Conservation (phyloP, 2,329 filamentous ascomycete species). For the Botrytis hyacinthi region DNA sequence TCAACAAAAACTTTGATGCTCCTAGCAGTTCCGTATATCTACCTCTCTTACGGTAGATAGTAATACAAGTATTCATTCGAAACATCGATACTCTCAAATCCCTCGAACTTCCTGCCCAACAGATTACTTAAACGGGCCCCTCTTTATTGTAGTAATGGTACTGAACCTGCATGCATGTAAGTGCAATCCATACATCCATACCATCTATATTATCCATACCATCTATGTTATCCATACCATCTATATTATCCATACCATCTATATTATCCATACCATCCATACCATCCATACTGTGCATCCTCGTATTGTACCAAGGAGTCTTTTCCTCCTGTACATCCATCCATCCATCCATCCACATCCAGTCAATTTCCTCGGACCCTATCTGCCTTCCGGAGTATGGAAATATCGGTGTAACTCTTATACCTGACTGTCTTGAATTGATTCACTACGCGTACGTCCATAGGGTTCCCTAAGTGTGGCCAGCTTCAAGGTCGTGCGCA, state of each 20-base stretch:
- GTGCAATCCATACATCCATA: neutral
- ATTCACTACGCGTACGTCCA: slow-evolving; percentile 4
- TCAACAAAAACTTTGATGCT: neutral
- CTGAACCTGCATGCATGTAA: slow-evolving; percentile 20
- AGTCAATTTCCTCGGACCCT: slow-evolving; percentile 10
- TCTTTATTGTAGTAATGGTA: neutral
- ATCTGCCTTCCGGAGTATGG: slow-evolving; percentile 14
- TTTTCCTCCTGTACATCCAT: neutral
- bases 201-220: no score
- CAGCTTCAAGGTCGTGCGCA: slow-evolving; percentile 4
- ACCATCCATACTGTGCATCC: neutral
- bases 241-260: neutral
- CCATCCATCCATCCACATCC: neutral
- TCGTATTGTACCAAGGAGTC: slow-evolving; percentile 1
- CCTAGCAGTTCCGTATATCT: neutral
- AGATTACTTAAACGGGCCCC: slow-evolving; percentile 10
- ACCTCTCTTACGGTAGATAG: neutral
- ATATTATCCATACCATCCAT: neutral
- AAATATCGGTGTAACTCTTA: slow-evolving; percentile 15
- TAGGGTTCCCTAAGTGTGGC: slow-evolving; percentile 4
- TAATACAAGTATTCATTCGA: neutral
- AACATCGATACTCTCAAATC: slow-evolving; percentile 9
- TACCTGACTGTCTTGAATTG: slow-evolving; percentile 8
- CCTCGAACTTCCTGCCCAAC: slow-evolving; percentile 8
- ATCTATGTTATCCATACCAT: neutral